Evolutionary conservation across 2,329 filamentous ascomycete species (phyloP), one percentile per base, ranked within the genome.

Genomic region (Xylaria sp.): DNA sequence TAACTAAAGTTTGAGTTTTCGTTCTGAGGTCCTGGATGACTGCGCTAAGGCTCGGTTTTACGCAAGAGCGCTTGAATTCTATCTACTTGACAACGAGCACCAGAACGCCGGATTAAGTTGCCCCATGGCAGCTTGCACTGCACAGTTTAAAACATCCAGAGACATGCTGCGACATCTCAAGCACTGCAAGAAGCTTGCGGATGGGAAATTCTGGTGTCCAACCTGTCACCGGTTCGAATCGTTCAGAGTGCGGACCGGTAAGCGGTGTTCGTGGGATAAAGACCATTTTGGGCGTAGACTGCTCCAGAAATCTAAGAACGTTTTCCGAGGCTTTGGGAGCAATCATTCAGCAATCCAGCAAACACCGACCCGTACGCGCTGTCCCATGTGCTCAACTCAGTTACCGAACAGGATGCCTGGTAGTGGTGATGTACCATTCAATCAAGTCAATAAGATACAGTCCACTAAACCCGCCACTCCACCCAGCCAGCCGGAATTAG

Each of bases 121-220:
- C 51, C 68, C 44, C 0, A 70, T 73, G 62, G 42, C 45, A 36
- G 49, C 45, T 20, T 75, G 73, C 51, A 31, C 9, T 10, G 17
- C 61, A 9, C 39, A 27, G 3, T 75, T 70, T 25, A 60, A 61
- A 1, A 51, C 49, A 3, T 11, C 63, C 0, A 55, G 61, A 45
- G 29, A 55, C 1, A 74, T 75, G 73, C 27, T 74, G 17, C 55
- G 10, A 4, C 73, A 75, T 42, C 64, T 74, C 4, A 71, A 71
- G 20, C 4, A 15, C 10, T 75, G 73, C 55, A 38, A 53, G 22
- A 58, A 13, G 10, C 68, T 73, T 20, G 20, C 50, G 1, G 11
- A 67, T 11, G 72, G 70, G 2, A 31, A 60, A 9, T 69, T 71
- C 57, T 60, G 31, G 2, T 73, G 71, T 27, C 71, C 72, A 9